phyloP scores from a whole-genome alignment of 495 filamentous ascomycete genomes.

The Penicillium argentinense region DNA sequence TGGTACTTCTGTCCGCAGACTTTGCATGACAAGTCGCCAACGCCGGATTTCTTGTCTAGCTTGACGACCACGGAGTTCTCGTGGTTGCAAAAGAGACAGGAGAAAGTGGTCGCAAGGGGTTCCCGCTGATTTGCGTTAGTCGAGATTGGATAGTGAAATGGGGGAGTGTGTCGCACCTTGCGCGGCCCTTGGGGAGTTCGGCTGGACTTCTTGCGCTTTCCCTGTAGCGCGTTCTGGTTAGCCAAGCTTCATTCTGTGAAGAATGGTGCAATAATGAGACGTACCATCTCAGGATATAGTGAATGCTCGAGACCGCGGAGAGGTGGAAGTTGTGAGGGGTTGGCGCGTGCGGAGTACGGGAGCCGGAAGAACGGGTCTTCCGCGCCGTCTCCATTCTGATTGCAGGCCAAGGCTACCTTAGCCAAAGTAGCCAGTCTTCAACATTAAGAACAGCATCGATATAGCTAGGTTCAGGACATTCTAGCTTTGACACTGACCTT shows the following conservation, averaged over 20 bases:
- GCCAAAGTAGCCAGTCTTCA: background rate
- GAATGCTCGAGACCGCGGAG: background rate
- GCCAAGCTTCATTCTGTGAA: background rate
- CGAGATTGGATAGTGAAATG: background rate
- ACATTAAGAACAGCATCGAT: too few species aligned
- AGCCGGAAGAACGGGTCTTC: background rate
- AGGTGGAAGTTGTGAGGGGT: background rate
- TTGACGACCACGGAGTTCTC: constrained; percentile 87
- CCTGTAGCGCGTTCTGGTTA: constrained; percentile 43
- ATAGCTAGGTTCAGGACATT: too few species aligned
- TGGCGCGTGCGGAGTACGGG: constrained; percentile 8
- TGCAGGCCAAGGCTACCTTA: background rate
- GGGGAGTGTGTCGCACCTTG: constrained; percentile 56
- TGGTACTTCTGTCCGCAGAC: constrained; percentile 92
- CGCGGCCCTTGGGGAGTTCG: constrained; percentile 78
- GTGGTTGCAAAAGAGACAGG: constrained; percentile 98
- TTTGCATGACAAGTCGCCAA: constrained; percentile 84
- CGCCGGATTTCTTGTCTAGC: constrained; percentile 84
- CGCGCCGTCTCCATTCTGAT: background rate
- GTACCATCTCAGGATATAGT: constrained; percentile 6
- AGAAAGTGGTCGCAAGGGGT: constrained; percentile 81
- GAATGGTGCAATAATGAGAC: background rate
- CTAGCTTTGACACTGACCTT: too few species aligned
- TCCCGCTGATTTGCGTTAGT: constrained; percentile 60
- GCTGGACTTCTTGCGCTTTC: constrained; percentile 94